phyloP scores from a whole-genome alignment of 768 basidiomycete species.

The Baorangia bicolor region DNA sequence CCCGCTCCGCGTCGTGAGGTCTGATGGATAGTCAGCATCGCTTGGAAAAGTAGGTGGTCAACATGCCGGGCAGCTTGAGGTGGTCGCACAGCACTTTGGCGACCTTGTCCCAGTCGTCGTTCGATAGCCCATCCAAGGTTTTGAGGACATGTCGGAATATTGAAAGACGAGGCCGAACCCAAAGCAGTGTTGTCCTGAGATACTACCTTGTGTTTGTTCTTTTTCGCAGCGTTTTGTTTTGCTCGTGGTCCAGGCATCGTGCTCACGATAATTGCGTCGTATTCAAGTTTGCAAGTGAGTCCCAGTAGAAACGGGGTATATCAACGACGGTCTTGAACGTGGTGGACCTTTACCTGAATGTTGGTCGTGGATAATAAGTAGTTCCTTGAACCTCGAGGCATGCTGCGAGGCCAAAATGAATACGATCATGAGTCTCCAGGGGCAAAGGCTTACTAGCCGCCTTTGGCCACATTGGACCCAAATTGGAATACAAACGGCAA shows the following conservation, averaged over 20 bases:
- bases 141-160: conserved; percentile 2
- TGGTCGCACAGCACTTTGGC: conserved; percentile 46
- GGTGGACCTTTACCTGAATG: no score
- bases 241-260: conserved; percentile 26
- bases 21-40: not conserved
- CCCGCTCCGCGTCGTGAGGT: conserved; percentile 45
- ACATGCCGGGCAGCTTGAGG: conserved; percentile 52
- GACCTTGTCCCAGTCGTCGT: conserved; percentile 44
- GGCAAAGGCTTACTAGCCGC: no score
- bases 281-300: no score
- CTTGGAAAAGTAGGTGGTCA: not conserved
- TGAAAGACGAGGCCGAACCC: not conserved
- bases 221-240: conserved; percentile 20
- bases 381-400: no score
- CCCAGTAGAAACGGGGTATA: no score
- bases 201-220: conserved; percentile 8
- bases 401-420: no score
- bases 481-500: no score
- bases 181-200: not conserved
- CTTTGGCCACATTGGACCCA: no score
- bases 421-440: no score
- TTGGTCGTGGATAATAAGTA: no score
- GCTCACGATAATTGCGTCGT: not conserved
- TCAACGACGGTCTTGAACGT: no score
- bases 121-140: conserved; percentile 18